Percentiles rank a stretch among this genome's conserved stretches.
These are phyloP conservation scores for Kwoniella sp. DNA, from an alignment of 768 basidiomycete species.

Conservation along the genomic window DNA sequence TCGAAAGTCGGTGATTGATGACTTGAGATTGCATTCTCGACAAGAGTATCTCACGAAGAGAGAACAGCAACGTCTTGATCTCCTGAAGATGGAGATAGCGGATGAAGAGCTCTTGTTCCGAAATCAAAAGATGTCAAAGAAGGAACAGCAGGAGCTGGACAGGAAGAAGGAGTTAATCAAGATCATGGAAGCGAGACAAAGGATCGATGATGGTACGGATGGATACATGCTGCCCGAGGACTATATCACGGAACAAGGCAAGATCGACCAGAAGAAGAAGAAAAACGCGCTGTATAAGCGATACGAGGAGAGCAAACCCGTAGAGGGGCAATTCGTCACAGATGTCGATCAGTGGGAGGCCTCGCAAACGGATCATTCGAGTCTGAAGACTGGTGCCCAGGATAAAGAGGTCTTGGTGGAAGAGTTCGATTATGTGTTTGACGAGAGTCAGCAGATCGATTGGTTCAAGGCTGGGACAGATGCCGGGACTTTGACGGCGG, in stretches of 20 bases:
- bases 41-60: slow-evolving; percentile 96
- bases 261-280: slow-evolving; percentile 96
- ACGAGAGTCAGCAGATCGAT: slow-evolving; percentile 93
- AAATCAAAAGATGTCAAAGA: slow-evolving; percentile 86
- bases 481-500: slow-evolving; percentile 71
- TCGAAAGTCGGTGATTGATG: slow-evolving; percentile 65
- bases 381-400: slow-evolving; percentile 87
- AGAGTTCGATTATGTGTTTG: slow-evolving; percentile 95
- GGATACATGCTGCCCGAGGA: slow-evolving; percentile 97
- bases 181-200: slow-evolving; percentile 89
- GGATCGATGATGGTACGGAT: slow-evolving; percentile 93
- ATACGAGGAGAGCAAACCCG: slow-evolving; percentile 75
- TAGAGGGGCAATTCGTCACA: slow-evolving; percentile 89
- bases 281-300: slow-evolving; percentile 88
- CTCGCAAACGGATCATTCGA: slow-evolving; percentile 82
- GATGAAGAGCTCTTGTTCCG: slow-evolving; percentile 89
- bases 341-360: slow-evolving; percentile 98
- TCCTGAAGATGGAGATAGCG: slow-evolving; percentile 86
- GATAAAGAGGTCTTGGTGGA: slow-evolving; percentile 81
- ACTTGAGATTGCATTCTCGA: slow-evolving; percentile 81
- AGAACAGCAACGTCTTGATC: slow-evolving; percentile 92
- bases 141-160: slow-evolving; percentile 78
- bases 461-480: slow-evolving; percentile 80
- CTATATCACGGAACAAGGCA: slow-evolving; percentile 97
- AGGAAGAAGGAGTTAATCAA: slow-evolving; percentile 87